Evolutionary conservation across 257 asterid genomes (phyloP).

Genomic region (Prunella vulgaris): DNA sequence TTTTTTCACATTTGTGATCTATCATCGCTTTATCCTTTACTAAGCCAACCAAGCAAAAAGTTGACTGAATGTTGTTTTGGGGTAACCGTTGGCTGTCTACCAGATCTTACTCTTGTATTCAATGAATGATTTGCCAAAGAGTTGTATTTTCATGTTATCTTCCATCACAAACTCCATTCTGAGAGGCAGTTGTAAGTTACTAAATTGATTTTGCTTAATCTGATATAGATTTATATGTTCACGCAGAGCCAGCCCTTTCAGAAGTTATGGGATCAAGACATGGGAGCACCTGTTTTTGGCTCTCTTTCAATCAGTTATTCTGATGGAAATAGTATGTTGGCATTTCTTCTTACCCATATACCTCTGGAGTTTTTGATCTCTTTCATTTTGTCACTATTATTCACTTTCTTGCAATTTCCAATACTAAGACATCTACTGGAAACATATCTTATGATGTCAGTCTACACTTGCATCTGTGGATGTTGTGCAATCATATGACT

Average conservation of each 20-base stretch:
- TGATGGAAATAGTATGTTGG: slow-evolving; percentile 49
- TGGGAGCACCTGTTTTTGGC: slow-evolving; percentile 84
- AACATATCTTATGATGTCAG: not conserved
- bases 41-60: not conserved
- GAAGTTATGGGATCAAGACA: slow-evolving; percentile 63
- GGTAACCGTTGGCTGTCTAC: not conserved
- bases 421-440: not conserved
- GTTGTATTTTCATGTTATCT: slow-evolving; percentile 8
- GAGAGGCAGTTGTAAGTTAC: slow-evolving; percentile 5
- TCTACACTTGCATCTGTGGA: not conserved
- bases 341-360: slow-evolving; percentile 10
- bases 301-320: slow-evolving; percentile 56
- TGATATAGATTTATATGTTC: slow-evolving; percentile 21
- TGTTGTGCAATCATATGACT: slow-evolving; percentile 3
- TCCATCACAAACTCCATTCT: not conserved
- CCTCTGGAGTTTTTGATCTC: slow-evolving; percentile 5
- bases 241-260: slow-evolving; percentile 51
- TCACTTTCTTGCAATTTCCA: not conserved
- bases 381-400: not conserved
- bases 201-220: not conserved
- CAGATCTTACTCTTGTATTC: too few relatives aligned
- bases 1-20: not conserved
- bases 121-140: not conserved
- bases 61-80: slow-evolving; percentile 5
- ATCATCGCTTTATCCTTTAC: not conserved